Percentiles rank a stretch among this genome's conserved stretches.
phyloP scores from a whole-genome alignment of 208 protist species.

The Crithidia mellificae region DNA sequence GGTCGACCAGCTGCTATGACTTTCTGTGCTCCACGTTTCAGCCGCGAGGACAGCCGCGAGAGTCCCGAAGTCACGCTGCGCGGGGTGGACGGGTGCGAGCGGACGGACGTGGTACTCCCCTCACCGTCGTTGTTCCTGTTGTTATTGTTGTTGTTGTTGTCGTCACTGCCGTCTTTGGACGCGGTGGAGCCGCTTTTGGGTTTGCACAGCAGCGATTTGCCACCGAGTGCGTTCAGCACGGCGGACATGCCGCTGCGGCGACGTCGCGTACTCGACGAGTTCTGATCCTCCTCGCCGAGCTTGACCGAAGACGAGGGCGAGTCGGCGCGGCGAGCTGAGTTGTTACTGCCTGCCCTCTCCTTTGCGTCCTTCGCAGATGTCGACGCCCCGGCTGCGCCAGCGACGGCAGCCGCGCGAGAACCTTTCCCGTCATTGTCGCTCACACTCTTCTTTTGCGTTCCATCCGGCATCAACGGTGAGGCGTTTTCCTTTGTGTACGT shows the following conservation, averaged over 20 bases:
- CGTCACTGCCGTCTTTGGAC: constrained; percentile 13
- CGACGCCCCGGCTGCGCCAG: no score
- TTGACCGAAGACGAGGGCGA: neutral
- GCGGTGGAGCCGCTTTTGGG: constrained; percentile 11
- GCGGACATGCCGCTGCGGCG: constrained; percentile 9
- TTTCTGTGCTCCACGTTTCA: constrained; percentile 12
- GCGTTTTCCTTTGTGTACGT: neutral
- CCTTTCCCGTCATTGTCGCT: no score
- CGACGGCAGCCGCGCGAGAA: no score
- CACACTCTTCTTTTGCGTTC: neutral
- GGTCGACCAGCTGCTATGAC: neutral
- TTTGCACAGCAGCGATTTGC: constrained; percentile 3
- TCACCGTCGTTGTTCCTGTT: no score
- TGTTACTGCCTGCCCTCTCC: no score
- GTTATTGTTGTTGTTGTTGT: neutral
- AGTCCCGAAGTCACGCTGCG: constrained; percentile 19
- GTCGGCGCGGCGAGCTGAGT: neutral
- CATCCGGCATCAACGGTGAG: neutral
- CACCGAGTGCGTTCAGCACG: neutral
- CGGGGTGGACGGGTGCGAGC: constrained; percentile 12
- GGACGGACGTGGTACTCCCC: neutral
- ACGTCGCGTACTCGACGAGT: neutral
- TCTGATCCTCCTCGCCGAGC: neutral
- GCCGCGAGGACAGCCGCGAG: constrained; percentile 18
- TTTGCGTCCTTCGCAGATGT: no score